Conservation (phyloP, 2,329 filamentous ascomycete species). For the Trichoderma pleuroti region DNA sequence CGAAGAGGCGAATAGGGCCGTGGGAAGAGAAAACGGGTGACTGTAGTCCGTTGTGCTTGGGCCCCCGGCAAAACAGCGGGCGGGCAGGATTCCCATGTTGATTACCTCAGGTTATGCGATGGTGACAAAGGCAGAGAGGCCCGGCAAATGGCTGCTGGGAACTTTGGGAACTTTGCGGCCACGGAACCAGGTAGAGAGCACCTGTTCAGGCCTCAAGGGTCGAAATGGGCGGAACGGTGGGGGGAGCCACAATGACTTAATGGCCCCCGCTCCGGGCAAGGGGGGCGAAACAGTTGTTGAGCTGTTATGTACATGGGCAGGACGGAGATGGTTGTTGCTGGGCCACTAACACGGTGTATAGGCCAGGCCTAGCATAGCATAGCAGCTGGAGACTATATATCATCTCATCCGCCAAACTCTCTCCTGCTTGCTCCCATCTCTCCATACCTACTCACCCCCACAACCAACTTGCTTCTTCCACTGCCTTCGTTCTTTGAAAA, state of each 20-base stretch:
- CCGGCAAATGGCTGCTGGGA: neutral
- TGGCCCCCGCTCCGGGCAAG: slow-evolving; percentile 18
- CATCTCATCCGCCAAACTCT: slow-evolving; percentile 1
- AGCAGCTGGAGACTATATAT: neutral
- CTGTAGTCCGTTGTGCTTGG: neutral
- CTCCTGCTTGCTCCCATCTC: neutral
- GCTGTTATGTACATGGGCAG: neutral
- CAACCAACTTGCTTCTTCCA: neutral
- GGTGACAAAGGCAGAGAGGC: neutral
- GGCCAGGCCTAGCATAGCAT: no score
- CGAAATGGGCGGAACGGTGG: neutral
- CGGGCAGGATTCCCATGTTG: neutral
- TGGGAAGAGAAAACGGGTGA: neutral
- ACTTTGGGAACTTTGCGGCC: slow-evolving; percentile 4
- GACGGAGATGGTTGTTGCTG: neutral
- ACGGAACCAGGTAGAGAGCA: neutral
- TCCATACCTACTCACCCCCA: neutral
- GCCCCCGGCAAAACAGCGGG: neutral
- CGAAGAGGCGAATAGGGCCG: neutral
- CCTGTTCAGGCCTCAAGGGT: neutral
- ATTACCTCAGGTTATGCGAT: neutral
- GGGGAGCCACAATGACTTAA: slow-evolving; percentile 19
- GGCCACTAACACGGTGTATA: neutral
- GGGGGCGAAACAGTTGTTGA: slow-evolving; percentile 6
- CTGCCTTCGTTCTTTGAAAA: neutral